A percentile compares a stretch with the other conserved stretches of the same genome.
phyloP scores from a whole-genome alignment of 495 filamentous ascomycete species.

The Hypoxylon intermedium region DNA sequence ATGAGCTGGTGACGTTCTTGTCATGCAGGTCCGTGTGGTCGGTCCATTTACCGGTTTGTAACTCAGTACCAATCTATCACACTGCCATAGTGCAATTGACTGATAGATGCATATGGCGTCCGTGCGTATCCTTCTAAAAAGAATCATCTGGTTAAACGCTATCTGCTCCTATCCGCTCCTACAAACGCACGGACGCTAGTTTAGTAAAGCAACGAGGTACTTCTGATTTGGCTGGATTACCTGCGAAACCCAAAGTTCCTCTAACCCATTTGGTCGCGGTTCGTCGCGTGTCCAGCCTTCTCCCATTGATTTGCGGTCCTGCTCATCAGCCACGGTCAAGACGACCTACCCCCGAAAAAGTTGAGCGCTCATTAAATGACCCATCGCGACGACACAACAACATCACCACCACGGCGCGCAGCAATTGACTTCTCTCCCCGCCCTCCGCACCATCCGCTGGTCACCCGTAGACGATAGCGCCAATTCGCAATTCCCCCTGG shows the following conservation, averaged over 20 bases:
- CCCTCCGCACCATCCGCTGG: conserved; percentile 1
- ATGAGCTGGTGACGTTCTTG: conserved; percentile 34
- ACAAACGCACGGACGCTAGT: conserved; percentile 22
- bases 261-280: conserved; percentile 35
- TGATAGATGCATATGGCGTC: neutral
- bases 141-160: neutral
- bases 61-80: neutral
- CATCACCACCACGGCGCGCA: conserved; percentile 19
- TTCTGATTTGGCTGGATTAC: conserved; percentile 15
- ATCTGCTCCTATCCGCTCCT: neutral
- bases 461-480: conserved; percentile 7
- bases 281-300: conserved; percentile 40
- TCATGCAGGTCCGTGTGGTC: conserved; percentile 31
- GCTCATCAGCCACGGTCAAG: conserved; percentile 32
- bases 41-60: conserved; percentile 2
- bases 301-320: conserved; percentile 17
- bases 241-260: conserved; percentile 30
- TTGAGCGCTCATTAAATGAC: conserved; percentile 25
- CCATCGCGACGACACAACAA: conserved; percentile 26
- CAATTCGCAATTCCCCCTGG: conserved; percentile 20
- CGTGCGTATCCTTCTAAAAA: neutral
- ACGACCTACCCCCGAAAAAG: conserved; percentile 21
- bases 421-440: conserved; percentile 1
- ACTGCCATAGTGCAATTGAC: neutral
- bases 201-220: conserved; percentile 22